Evolutionary conservation across 2,329 filamentous ascomycete species (phyloP), one percentile per base, ranked within the genome.

Genomic region (Exutisphaerella laricina): DNA sequence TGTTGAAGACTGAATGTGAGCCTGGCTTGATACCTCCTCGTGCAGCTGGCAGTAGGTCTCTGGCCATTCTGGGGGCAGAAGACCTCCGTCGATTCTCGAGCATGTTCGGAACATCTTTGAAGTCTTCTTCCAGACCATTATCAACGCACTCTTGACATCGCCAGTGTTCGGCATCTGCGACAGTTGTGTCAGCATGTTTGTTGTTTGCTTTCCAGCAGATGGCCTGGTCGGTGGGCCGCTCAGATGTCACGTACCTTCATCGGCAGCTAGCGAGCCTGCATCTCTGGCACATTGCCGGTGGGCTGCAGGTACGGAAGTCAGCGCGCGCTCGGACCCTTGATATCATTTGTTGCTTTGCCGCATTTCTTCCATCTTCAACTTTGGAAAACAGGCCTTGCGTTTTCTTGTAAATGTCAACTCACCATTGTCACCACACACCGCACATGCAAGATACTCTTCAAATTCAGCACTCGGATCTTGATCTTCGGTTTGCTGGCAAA

Each of bases 231-330:
- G 38, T 44, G 41, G 45, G 38, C 28, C 34, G 47, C 47, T 41
- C 29, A 36, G 41, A 47, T 52, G 35, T 54, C 49, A 61, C 75
- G 65, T 75, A 88, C 85, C 77, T 64, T 82, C 75, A 48, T 79
- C 75, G 51, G 74, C 67, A 55, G 69, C 70, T 57, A 85, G 68
- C 51, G 78, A 78, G 46, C 77, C 77, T 62, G 79, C 78, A 62
- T 84, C 78, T 60, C 84, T 80, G 45, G 88, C 89, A 68, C 90
- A 96, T 75, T 92, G 84, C 64, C 84, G 82, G 71, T 97, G 90
- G 59, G 88, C 90, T 95, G 70, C 62, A 70, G 62, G 61, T 58
- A 66, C 64, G 66, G 59, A 62, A 64, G 66, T 70, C 66, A 70
- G 70, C 59, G 49, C 30, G 13, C 43, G 51, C 51, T 57, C 61